Percentiles rank a stretch among this genome's conserved stretches.
Evolutionary conservation across 1,284 basidiomycete genomes (phyloP).

Genomic region (Puccinia hordei): DNA sequence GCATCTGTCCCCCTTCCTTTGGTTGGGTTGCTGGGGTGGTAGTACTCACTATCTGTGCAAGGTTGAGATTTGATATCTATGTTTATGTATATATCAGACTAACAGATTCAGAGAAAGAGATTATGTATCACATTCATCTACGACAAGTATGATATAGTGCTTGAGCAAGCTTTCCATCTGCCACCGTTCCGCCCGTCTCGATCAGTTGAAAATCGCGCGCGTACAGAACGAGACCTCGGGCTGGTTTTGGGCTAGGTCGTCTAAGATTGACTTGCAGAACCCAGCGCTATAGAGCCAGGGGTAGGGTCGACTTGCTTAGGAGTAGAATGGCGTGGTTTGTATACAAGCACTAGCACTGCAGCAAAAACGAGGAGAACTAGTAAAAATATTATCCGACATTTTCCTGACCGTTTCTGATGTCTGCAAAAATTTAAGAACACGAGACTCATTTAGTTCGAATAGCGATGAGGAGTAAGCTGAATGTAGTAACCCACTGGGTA

Average conservation of each 20-base stretch:
- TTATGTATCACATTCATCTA: background rate
- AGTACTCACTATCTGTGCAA: background rate
- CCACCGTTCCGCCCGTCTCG: background rate
- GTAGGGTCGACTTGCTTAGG: background rate
- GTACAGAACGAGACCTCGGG: background rate
- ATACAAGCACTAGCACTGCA: conserved; percentile 74
- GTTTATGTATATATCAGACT: background rate
- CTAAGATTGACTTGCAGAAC: background rate
- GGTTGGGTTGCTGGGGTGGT: background rate
- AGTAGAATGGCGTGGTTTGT: conserved; percentile 68
- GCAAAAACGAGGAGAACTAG: conserved; percentile 85
- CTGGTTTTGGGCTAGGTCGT: background rate
- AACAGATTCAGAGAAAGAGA: background rate
- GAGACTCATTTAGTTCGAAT: conserved; percentile 30
- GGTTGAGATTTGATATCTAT: background rate
- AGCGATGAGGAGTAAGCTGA: conserved; percentile 7
- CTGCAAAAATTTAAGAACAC: conserved; percentile 60
- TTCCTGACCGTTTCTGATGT: conserved; percentile 88
- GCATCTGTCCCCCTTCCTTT: background rate
- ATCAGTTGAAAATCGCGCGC: background rate
- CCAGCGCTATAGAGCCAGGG: background rate
- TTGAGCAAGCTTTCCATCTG: background rate
- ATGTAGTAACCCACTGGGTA: conserved; percentile 64
- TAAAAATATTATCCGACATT: conserved; percentile 88
- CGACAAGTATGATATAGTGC: background rate